Percentiles rank a stretch among this genome's conserved stretches.
Conservation (phyloP, 805 yeast genomes). For the Cyberlindnera misumaiensis region DNA sequence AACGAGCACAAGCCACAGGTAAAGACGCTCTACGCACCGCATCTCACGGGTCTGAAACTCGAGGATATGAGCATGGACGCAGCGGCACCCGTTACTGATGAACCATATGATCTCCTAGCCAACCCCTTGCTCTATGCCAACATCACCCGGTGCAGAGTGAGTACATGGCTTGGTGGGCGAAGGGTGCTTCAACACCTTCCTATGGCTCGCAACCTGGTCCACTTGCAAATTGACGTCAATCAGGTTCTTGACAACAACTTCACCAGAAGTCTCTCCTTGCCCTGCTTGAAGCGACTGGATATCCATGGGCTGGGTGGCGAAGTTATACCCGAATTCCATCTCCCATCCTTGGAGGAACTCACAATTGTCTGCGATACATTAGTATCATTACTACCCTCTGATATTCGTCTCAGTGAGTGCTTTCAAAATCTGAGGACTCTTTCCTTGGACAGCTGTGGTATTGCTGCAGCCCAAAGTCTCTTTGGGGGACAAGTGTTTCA, state of each 20-base stretch:
- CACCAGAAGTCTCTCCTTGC: slow-evolving; percentile 1
- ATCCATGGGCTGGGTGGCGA: slow-evolving; percentile 2
- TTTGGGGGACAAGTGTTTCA: not conserved
- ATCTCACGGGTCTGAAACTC: not conserved
- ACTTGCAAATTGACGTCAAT: not conserved
- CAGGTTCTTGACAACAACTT: not conserved
- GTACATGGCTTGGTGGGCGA: slow-evolving; percentile 1
- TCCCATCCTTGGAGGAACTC: slow-evolving; percentile 4
- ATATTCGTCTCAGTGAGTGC: not conserved
- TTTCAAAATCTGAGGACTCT: slow-evolving; percentile 4
- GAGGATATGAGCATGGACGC: not conserved
- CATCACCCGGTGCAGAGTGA: not conserved
- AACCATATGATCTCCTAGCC: not conserved
- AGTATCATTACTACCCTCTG: not conserved
- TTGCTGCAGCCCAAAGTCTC: not conserved
- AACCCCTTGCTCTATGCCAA: not conserved
- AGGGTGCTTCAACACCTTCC: not conserved
- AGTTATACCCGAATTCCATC: slow-evolving; percentile 4
- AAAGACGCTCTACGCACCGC: not conserved
- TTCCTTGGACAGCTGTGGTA: slow-evolving; percentile 3
- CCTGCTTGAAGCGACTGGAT: slow-evolving; percentile 2
- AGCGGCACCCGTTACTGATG: not conserved
- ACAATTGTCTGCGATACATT: not conserved
- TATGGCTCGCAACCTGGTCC: not conserved
- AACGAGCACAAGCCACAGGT: not conserved